Evolutionary conservation across 306 rosid genomes (phyloP), one percentile per base, ranked within the genome.

Genomic region (Quercus mongolica): DNA sequence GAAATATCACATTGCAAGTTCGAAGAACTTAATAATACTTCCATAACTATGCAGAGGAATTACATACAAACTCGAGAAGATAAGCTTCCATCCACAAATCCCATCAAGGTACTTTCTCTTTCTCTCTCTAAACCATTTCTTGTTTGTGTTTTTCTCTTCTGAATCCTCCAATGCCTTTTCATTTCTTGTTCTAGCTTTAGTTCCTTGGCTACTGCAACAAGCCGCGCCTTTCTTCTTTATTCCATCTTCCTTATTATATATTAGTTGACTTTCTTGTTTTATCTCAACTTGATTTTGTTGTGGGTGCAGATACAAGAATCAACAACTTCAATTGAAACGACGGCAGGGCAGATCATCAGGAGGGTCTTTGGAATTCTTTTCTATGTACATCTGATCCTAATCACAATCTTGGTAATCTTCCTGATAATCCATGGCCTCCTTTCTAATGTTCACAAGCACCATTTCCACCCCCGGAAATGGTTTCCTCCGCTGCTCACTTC

Each of bases 401-500:
- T 86, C 41, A 31, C 87, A 19, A 28, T 76, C 76, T 86, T 89
- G 51, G 74, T 74, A 26, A 73, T 89, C 73, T 79, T 81, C 69
- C 81, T 90, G 20, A 63, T 83, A 61, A 68, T 74, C 76, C 85
- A 67, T 51, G 91, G 90, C 59, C 87, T 86, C 26, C 69, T 65
- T 63, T 73, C 79, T 4, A 33, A 88, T 80, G 63, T 79, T 78
- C 76, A n/a, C 61, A 76, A 74, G n/a, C 90, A 79, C 83, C 89
- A 83, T 65, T 89, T 94, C 73, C 91, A 70, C 65, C 91, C 92
- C 5, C 1, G 26, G 30, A 76, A 89, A 4, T 91, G 92, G 94
- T 90, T 87, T 44, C 88, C 90, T 62, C 97, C 91, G 28, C 57
- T 89, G 77, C 85, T 86, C 31, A 74, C 87, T 71, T 84, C 96